These are phyloP conservation scores for Trapa incisa DNA, from an alignment of 345 rosid genomes.

Conservation along the genomic window DNA sequence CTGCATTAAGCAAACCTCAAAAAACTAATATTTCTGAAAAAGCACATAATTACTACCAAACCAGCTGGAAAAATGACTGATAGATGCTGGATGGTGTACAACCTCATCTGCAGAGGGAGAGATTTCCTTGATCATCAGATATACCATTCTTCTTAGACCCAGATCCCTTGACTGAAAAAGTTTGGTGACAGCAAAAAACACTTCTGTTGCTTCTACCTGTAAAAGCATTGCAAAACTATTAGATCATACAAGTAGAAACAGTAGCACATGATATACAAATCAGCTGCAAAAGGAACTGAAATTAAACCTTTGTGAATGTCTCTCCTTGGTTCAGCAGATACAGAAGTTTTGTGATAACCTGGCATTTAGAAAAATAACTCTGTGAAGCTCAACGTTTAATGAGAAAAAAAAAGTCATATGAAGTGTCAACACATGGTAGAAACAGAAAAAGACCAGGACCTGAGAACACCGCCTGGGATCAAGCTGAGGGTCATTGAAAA, in stretches of 20 bases:
- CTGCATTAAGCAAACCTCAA: slow-evolving; percentile 14
- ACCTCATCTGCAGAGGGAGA: slow-evolving; percentile 99
- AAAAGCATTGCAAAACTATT: slow-evolving; percentile 8
- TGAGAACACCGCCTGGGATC: slow-evolving; percentile 97
- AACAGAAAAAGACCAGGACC: slow-evolving; percentile 26
- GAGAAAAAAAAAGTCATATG: neutral
- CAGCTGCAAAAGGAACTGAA: slow-evolving; percentile 1
- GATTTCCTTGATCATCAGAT: slow-evolving; percentile 89
- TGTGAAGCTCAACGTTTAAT: slow-evolving; percentile 4
- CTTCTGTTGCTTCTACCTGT: slow-evolving; percentile 88
- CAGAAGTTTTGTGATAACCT: slow-evolving; percentile 95
- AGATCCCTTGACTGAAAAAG: slow-evolving; percentile 91
- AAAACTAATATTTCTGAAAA: neutral
- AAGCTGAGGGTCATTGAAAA: slow-evolving; percentile 94
- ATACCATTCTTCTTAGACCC: slow-evolving; percentile 95
- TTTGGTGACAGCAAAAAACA: slow-evolving; percentile 90
- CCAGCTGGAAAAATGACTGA: neutral
- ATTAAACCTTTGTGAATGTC: slow-evolving; percentile 64
- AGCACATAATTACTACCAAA: neutral
- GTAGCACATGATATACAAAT: neutral
- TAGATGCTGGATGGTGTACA: neutral
- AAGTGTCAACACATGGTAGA: neutral
- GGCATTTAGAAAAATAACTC: slow-evolving; percentile 6
- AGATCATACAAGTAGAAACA: slow-evolving; percentile 4
- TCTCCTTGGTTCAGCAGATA: slow-evolving; percentile 96